These are phyloP conservation scores for Colletotrichum acutatum DNA, from an alignment of 2,329 filamentous ascomycete genomes.

Conservation along the genomic window DNA sequence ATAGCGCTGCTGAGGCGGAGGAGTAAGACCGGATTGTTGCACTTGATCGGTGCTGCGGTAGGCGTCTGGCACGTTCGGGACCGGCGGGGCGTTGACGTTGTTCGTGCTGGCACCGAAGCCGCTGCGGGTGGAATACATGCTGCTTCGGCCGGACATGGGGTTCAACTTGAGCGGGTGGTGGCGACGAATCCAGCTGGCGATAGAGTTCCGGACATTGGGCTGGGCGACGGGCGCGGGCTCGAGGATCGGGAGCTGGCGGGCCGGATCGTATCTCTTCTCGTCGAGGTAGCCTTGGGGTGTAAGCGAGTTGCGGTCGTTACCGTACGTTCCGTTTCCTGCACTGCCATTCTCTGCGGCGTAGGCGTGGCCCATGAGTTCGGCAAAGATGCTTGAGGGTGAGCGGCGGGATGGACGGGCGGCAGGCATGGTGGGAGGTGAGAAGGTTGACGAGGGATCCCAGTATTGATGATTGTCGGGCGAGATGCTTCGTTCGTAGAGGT, in stretches of 20 bases:
- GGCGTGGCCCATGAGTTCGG: conserved; percentile 38
- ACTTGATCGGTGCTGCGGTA: conserved; percentile 20
- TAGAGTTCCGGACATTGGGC: conserved; percentile 37
- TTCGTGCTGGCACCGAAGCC: not conserved
- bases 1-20: not conserved
- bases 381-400: conserved; percentile 35
- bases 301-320: conserved; percentile 13
- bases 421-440: conserved; percentile 16
- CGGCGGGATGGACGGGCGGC: conserved; percentile 5
- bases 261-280: conserved; percentile 35
- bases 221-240: conserved; percentile 31
- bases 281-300: conserved; percentile 32
- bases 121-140: conserved; percentile 28
- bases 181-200: conserved; percentile 42
- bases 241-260: conserved; percentile 33
- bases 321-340: not conserved
- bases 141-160: conserved; percentile 30
- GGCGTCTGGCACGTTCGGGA: conserved; percentile 16
- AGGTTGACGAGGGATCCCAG: conserved; percentile 21
- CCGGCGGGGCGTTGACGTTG: conserved; percentile 13
- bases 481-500: conserved; percentile 4
- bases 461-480: not conserved
- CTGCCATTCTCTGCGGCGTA: conserved; percentile 38
- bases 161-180: conserved; percentile 41
- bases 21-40: not conserved